These are phyloP conservation scores for Musa balbisiana DNA, from an alignment of 202 grass and related monocot species.

Conservation along the genomic window DNA sequence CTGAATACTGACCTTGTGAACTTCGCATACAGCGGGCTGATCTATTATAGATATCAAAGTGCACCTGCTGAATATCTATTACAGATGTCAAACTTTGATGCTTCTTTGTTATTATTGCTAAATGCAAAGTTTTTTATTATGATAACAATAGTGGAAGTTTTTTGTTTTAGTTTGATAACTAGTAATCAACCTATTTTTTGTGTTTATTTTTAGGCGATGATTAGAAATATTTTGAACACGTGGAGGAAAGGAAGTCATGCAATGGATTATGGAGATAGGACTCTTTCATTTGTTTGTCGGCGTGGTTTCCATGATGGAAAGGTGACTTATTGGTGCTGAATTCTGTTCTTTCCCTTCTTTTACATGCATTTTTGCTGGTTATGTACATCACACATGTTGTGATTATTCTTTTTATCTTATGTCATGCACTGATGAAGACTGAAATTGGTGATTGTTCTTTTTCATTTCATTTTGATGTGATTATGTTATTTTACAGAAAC, in stretches of 20 bases:
- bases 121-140: background rate
- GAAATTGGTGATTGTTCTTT: too few species aligned
- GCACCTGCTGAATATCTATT: background rate
- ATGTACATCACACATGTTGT: too few species aligned
- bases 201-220: conserved; percentile 24
- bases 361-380: too few species aligned
- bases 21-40: background rate
- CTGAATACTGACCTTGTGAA: background rate
- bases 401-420: too few species aligned
- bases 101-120: background rate
- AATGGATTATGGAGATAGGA: conserved; percentile 19
- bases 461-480: too few species aligned
- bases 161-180: background rate
- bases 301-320: conserved; percentile 43
- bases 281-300: conserved; percentile 26
- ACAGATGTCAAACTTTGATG: background rate
- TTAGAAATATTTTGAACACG: conserved; percentile 38
- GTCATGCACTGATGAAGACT: too few species aligned
- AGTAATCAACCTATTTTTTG: background rate
- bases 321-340: conserved; percentile 21
- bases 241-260: conserved; percentile 37
- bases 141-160: background rate
- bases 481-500: too few species aligned
- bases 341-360: background rate
- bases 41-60: background rate